Base-by-base conservation (phyloP, 148 eudicot species). In the Fagopyrum tataricum region DNA sequence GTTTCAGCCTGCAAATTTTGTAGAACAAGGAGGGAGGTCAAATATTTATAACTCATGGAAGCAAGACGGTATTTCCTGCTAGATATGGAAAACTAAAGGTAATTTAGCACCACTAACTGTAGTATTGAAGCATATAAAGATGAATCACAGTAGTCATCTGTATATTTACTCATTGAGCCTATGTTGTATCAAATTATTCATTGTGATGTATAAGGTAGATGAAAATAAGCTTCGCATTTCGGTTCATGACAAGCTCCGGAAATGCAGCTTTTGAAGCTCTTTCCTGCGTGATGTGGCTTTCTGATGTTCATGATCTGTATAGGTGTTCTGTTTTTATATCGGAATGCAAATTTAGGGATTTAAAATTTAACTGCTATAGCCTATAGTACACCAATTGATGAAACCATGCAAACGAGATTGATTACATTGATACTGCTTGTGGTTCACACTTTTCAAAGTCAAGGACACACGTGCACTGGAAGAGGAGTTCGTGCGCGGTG, bases 31-130 rank as follows among this genome's bases (percentile, higher is more conserved):
- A 24, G 67, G 31, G 39, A 56, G 64, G 13, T 61, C 67, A 12
- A 11, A 3, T 9, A 64, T 31, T 31, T 39, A 64, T 39, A 64
- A 64, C 44, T 64, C 4, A 39, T 7, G 69, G 44, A 64, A 64
- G 69, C 43, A 37, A 64, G 44, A 37, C n/a, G n/a, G 3, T 0
- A 42, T 26, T 14, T 62, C 42, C 66, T 24, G 66, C 66, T 59
- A 23, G 66, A 20, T 23, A 61, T 61, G 41, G 42, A 61, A 24
- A 4, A 61, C 67, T 61, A 61, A 24, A 41, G 17, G 24, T 61
- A 61, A 61, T 61, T 24, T 61, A 61, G 67, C 39, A 24, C n/a
- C 24, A 24, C 59, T 53, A 53, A 53, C 59, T 53, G 59, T 53
- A 53, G 23, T n/a, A 17, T 11, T 48, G 7, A 53, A 53, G 59